A percentile compares a stretch with the other conserved stretches of the same genome.
phyloP scores from a whole-genome alignment of 2,329 filamentous ascomycete species.

The Ceratocystis harringtonii region DNA sequence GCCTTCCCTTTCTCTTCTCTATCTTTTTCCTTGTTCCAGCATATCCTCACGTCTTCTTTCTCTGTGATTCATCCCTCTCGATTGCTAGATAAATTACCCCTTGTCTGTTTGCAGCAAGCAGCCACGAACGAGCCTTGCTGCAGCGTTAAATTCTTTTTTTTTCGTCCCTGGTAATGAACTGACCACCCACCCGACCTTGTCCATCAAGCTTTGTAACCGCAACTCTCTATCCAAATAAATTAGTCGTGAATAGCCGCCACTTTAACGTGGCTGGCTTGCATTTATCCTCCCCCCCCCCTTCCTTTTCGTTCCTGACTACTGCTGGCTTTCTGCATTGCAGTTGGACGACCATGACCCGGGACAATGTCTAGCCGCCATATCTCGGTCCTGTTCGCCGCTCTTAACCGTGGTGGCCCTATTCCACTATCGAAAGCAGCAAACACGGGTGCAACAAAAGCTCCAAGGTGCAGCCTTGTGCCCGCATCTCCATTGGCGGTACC shows the following conservation, averaged over 20 bases:
- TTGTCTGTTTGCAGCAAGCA: background rate
- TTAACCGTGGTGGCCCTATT: background rate
- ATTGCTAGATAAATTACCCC: background rate
- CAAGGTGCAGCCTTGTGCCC: background rate
- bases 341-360: constrained; percentile 26
- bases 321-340: constrained; percentile 17
- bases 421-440: background rate
- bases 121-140: background rate
- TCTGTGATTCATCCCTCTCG: background rate
- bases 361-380: constrained; percentile 28
- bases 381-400: constrained; percentile 5
- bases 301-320: background rate
- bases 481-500: background rate
- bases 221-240: constrained; percentile 1
- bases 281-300: background rate
- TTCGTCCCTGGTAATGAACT: background rate
- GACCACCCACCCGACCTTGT: background rate
- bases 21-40: background rate
- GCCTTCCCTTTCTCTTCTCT: background rate
- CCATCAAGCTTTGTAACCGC: background rate
- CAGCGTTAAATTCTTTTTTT: constrained; percentile 2
- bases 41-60: background rate
- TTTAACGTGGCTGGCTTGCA: constrained; percentile 17
- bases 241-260: constrained; percentile 16
- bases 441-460: background rate